Evolutionary conservation across 371 early-diverging fungal genomes (phyloP).

Genomic region (Actinomortierella wolfii): DNA sequence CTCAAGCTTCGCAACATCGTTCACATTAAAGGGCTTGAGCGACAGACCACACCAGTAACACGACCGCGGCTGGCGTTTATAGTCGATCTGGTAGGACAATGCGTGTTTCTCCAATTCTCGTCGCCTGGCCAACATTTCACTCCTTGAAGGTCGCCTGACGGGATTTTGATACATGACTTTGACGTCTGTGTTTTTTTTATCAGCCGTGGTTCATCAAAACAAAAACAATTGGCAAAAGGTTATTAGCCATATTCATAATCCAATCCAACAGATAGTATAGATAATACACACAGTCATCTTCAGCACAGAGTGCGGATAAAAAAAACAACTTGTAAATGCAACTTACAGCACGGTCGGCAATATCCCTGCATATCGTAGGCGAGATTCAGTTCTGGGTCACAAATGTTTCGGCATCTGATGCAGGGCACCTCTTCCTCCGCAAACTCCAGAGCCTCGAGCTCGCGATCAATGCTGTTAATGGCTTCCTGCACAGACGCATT

Average conservation of each 20-base stretch:
- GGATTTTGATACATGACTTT: no score
- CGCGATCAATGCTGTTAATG: background rate
- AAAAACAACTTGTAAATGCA: background rate
- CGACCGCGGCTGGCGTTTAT: slow-evolving; percentile 6
- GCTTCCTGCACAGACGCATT: slow-evolving; percentile 1
- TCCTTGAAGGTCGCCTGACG: no score
- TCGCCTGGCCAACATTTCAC: no score
- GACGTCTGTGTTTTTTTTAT: background rate
- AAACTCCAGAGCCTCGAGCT: background rate
- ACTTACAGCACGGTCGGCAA: background rate
- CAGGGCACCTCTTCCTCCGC: background rate
- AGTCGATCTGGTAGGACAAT: no score
- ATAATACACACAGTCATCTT: no score
- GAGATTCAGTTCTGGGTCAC: background rate
- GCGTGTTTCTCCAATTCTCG: no score
- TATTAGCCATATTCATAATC: background rate
- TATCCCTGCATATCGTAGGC: background rate
- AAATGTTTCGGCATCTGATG: background rate
- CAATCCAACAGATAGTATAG: no score
- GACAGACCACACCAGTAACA: slow-evolving; percentile 18
- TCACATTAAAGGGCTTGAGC: background rate
- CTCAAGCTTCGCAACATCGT: background rate
- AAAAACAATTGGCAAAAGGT: background rate
- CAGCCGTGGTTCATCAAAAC: background rate
- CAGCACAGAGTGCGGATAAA: no score